Base-by-base conservation (phyloP, 805 yeast species). In the Candida railenensis region DNA sequence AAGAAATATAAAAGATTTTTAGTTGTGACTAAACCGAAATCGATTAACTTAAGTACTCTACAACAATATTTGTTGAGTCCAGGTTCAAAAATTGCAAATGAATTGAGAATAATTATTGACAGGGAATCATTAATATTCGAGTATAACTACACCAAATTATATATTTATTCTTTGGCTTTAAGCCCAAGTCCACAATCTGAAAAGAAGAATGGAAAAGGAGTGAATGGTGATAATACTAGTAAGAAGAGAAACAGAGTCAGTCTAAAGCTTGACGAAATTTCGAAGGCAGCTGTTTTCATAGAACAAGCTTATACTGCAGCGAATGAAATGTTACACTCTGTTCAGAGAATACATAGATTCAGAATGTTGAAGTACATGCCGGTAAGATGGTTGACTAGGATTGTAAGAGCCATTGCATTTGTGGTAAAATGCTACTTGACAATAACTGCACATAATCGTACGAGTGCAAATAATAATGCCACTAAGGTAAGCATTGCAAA, bases 401-500 rank as follows among this genome's bases (percentile, higher is more conserved):
- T 89, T 22, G 90, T 91, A 18, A 81, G 92, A 55, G 88, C 97
- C 0, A 89, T 89, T 11, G 94, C 96, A 2, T 91, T 90, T 61
- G 77, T 92, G 44, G 94, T 92, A 12, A 92, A 91, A 65, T 87
- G 95, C 58, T 82, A 88, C 57, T 61, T 85, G 52, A 84, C 89
- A 0, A 68, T 86, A 22, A 80, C 87, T 0, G 74, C 76, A 2
- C 75, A 69, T 50, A 70, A 67, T 43, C 58, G 57, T 34, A 48
- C 64, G 3, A 16, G 15, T 9, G 49, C 11, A 51, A 58, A 4
- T 56, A 56, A 45, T 39, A 33, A 34, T 42, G 36, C 36, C 5
- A 36, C 46, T 33, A 44, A 18, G 47, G 20, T 45, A 50, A 19
- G 22, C 15, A 28, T 39, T 3, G 33, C 52, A 11, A 47, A 49